phyloP scores from a whole-genome alignment of 2,329 filamentous ascomycete species.

The Neofusicoccum laricinum region DNA sequence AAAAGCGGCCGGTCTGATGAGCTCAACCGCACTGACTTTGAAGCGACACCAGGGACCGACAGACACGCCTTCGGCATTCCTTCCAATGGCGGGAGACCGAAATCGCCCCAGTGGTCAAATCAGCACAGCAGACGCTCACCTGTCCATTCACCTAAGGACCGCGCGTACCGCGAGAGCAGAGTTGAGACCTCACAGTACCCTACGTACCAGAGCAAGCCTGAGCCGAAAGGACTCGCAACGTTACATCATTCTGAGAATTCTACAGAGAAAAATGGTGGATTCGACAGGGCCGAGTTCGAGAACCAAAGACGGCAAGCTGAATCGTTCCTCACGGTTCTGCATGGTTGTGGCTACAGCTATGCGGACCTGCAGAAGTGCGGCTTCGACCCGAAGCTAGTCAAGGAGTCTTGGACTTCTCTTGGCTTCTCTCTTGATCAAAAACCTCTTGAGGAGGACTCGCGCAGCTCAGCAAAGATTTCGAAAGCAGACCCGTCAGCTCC shows the following conservation, averaged over 20 bases:
- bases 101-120: background rate
- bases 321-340: conserved; percentile 37
- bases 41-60: background rate
- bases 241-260: background rate
- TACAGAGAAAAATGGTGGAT: background rate
- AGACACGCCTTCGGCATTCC: background rate
- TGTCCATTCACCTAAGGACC: background rate
- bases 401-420: conserved; percentile 12
- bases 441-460: background rate
- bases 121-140: background rate
- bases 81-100: background rate
- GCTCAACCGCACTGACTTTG: conserved; percentile 6
- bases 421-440: background rate
- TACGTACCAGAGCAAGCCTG: background rate
- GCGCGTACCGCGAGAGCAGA: background rate
- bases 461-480: background rate
- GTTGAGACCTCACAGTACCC: background rate
- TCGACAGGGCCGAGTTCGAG: background rate
- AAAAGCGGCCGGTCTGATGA: background rate
- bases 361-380: conserved; percentile 68
- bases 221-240: background rate
- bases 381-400: conserved; percentile 52
- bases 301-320: conserved; percentile 28
- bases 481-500: background rate
- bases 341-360: conserved; percentile 67